Evolutionary conservation across 1,284 basidiomycete genomes (phyloP).

Genomic region (Cystobasidium sp.): DNA sequence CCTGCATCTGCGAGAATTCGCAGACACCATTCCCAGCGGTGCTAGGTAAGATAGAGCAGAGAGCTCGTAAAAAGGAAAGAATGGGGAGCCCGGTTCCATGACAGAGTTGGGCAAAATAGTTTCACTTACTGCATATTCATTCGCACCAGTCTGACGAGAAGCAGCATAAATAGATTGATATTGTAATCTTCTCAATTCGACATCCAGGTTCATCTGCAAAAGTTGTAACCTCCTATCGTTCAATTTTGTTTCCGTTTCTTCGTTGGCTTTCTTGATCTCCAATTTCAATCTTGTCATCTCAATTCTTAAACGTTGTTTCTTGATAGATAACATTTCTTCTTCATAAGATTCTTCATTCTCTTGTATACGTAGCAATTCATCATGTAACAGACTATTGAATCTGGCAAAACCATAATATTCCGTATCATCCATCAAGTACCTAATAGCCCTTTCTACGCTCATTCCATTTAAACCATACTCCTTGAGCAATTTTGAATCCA

Average conservation of each 20-base stretch:
- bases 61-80: too few species aligned
- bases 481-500: conserved; percentile 8
- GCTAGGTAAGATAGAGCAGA: too few species aligned
- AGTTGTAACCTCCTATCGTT: background rate
- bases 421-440: conserved; percentile 21
- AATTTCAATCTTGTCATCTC: conserved; percentile 2
- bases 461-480: background rate
- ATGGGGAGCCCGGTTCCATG: too few species aligned
- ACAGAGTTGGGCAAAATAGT: too few species aligned
- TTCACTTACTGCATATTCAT: background rate
- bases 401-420: conserved; percentile 27
- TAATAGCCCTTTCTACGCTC: conserved; percentile 5
- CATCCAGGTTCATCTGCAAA: background rate
- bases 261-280: background rate
- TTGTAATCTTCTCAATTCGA: background rate
- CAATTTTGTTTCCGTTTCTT: background rate
- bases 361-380: conserved; percentile 2
- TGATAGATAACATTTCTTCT: background rate
- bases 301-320: background rate
- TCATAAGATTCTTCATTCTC: background rate
- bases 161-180: background rate
- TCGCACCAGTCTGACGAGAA: background rate
- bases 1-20: too few species aligned
- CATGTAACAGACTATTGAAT: background rate
- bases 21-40: too few species aligned